Evolutionary conservation across 805 yeast species (phyloP), one percentile per base, ranked within the genome.

Genomic region (Pichia ethanolica): DNA sequence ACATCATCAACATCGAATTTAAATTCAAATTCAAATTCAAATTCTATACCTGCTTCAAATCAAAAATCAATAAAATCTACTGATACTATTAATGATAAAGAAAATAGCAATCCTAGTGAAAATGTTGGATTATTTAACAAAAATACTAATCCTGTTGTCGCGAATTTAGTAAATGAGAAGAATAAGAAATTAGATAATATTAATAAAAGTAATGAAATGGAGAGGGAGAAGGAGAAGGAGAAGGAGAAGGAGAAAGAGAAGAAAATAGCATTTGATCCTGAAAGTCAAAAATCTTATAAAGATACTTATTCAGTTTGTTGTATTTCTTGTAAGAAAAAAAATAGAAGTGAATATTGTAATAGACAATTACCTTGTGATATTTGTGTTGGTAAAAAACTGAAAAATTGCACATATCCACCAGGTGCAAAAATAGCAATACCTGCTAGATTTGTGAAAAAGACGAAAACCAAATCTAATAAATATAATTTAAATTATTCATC

Each of bases 301-400:
- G 44, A 35, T 36, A 46, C 36, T 5, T 50, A 34, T 44, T 37
- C 46, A 20, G 25, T 37, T 14, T 44, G 50, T 42, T 54, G 57
- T 44, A 47, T 52, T 35, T 40, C 50, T 10, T 54, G 57, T 41
- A 27, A 44, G 7, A 47, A 45, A 35, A 39, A 40, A 10, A 39
- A 35, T 35, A 38, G 44, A 35, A 44, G 46, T 7, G 37, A 40
- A 2, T 40, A 44, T 44, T 54, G 57, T 44, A 46, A 54, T 37
- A 43, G 45, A 37, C 47, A 47, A 25, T 42, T 47, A 40, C 47
- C 46, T 28, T 54, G 57, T 43, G 50, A 51, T 38, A 44, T 54
- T 32, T 54, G 57, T 33, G 42, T 38, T 35, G 47, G 44, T 25
- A 50, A 49, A 40, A 41, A 40, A 36, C 13, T 50, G n/a, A 42